phyloP scores from a whole-genome alignment of 106 monocot genomes.

The Dioscorea dumetorum region DNA sequence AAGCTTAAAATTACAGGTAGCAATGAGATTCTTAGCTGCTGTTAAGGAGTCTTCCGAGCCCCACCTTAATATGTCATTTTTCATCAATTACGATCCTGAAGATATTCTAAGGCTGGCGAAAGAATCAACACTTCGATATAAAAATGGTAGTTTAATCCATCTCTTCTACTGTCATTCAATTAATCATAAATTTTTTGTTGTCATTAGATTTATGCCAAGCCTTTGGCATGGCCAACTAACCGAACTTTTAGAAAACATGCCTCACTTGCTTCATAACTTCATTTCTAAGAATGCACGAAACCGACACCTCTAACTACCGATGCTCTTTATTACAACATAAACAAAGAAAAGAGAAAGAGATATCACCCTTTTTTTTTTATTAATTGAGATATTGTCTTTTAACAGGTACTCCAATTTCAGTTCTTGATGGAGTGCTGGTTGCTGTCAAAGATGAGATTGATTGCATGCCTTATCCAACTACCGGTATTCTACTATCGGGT shows the following conservation, averaged over 20 bases:
- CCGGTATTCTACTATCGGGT: slow-evolving; percentile 33
- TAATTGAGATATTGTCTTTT: background rate
- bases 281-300: background rate
- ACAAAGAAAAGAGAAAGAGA: background rate
- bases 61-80: slow-evolving; percentile 60
- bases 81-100: slow-evolving; percentile 48
- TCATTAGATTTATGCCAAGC: background rate
- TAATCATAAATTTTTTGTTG: too few species aligned
- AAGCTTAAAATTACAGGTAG: slow-evolving; percentile 41
- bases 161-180: background rate
- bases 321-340: background rate
- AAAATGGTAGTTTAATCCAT: slow-evolving; percentile 31
- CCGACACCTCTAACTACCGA: background rate
- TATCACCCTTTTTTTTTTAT: background rate
- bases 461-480: slow-evolving; percentile 84
- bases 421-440: slow-evolving; percentile 72
- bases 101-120: slow-evolving; percentile 68
- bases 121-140: slow-evolving; percentile 60
- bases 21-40: slow-evolving; percentile 51
- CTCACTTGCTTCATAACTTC: background rate
- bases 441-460: slow-evolving; percentile 94
- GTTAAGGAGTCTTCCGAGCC: slow-evolving; percentile 43
- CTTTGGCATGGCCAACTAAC: background rate
- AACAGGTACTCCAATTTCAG: slow-evolving; percentile 64
- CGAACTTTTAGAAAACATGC: background rate